Evolutionary conservation across 2,329 filamentous ascomycete genomes (phyloP), one percentile per base, ranked within the genome.

Genomic region (Stagonosporopsis chrysanthemi): DNA sequence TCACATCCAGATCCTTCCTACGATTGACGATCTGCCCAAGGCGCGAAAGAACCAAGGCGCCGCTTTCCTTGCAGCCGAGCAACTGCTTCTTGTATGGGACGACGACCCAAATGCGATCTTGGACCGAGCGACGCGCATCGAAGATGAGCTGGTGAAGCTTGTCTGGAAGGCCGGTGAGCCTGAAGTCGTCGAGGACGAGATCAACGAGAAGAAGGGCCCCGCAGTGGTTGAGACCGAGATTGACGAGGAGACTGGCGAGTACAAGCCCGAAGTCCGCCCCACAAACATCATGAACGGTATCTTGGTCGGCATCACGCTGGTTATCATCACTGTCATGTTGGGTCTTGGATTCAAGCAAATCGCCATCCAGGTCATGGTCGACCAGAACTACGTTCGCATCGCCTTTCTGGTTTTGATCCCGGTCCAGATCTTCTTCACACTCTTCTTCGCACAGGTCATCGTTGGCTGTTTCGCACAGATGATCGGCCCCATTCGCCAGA

Each of bases 371-470:
- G 82, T 88, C 12, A 82, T 83, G 2, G 84, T 90, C 35, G 90
- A 92, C 69, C 77, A 81, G 36, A 82, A 77, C 59, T 91, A 84
- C 68, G 75, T 80, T 19, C 87, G 90, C 0, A 77, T 92, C 26
- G 87, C 83, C 1, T 85, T 93, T 58, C 70, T 91, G 11, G 81
- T 81, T 2, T 78, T 92, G 35, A 85, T 85, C 17, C 90, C 90
- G 0, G 78, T 92, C 29, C 89, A 92, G 72, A 81, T 92, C 56
- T 92, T 92, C 81, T 92, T 93, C 79, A 91, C 90, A 2, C 82
- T 93, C 74, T 93, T 94, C 82, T 92, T 94, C 72, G 87, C 83
- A 22, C 89, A 92, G 75, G 90, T 92, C 69, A 89, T 93, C 56
- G 80, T 92, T 48, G 89, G 90, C 59, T 91, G 88, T 70, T 75